phyloP scores from a whole-genome alignment of 768 basidiomycete species.

The Mycena sanguinolenta region DNA sequence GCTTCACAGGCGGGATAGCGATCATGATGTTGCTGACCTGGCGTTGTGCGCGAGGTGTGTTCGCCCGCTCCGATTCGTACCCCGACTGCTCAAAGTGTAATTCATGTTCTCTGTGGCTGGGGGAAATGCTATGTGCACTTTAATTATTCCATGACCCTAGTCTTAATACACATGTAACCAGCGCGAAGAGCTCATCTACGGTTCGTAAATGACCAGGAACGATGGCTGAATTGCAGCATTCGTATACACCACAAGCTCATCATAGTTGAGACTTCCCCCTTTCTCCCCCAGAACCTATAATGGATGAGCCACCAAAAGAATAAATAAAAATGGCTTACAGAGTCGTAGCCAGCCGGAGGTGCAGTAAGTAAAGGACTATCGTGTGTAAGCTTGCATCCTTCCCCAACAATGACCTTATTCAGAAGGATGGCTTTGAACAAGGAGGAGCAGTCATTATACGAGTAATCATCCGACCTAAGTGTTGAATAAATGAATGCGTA shows the following conservation, averaged over 20 bases:
- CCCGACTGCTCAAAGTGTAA: too few relatives aligned
- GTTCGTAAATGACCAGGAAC: slow-evolving; percentile 78
- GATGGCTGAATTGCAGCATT: slow-evolving; percentile 82
- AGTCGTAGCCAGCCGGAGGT: too few relatives aligned
- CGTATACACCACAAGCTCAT: slow-evolving; percentile 77
- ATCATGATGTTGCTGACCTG: too few relatives aligned
- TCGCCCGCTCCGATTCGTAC: too few relatives aligned
- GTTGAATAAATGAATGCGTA: background rate
- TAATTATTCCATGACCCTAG: too few relatives aligned
- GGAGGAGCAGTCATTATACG: slow-evolving; percentile 68
- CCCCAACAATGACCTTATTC: slow-evolving; percentile 82
- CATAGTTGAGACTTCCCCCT: slow-evolving; percentile 76
- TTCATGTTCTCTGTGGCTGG: too few relatives aligned
- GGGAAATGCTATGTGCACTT: too few relatives aligned
- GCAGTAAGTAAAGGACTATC: slow-evolving; percentile 71
- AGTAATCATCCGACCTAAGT: slow-evolving; percentile 79
- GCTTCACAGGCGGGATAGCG: too few relatives aligned
- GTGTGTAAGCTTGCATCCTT: slow-evolving; percentile 75
- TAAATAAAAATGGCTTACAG: slow-evolving; percentile 61
- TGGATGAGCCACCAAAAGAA: background rate
- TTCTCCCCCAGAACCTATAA: slow-evolving; percentile 75
- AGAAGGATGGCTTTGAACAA: slow-evolving; percentile 74
- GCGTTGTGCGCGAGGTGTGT: too few relatives aligned
- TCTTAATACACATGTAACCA: too few relatives aligned
- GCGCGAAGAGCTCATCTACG: too few relatives aligned